phyloP scores from a whole-genome alignment of 2,329 filamentous ascomycete species.

The Pseudocercospora pini-densiflorae region DNA sequence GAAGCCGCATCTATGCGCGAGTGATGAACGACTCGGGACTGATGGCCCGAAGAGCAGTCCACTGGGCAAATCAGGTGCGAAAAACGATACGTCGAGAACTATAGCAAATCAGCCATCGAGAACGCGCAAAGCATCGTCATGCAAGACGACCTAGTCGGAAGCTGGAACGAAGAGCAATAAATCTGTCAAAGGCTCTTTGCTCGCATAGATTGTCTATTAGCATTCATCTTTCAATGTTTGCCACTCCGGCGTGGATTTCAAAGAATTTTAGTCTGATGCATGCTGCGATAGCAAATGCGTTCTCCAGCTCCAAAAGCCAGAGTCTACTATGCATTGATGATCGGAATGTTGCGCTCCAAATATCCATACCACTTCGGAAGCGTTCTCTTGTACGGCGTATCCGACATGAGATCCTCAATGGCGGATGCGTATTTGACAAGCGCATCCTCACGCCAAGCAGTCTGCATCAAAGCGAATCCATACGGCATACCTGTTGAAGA shows the following conservation, averaged over 20 bases:
- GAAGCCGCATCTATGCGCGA: not conserved
- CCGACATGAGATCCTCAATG: slow-evolving; percentile 46
- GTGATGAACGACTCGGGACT: not conserved
- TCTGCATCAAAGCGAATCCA: slow-evolving; percentile 46
- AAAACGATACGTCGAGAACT: not conserved
- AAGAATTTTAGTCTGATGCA: not conserved
- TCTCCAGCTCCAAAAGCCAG: not conserved
- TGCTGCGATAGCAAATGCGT: not conserved
- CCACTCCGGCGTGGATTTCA: not conserved
- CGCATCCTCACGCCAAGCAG: slow-evolving; percentile 40
- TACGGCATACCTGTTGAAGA: slow-evolving; percentile 51
- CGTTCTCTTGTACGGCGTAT: slow-evolving; percentile 30
- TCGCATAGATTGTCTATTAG: too few species aligned
- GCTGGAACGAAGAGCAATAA: too few species aligned
- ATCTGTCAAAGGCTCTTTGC: too few species aligned
- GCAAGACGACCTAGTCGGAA: too few species aligned
- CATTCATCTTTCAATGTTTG: too few species aligned
- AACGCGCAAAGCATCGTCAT: too few species aligned
- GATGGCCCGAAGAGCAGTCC: not conserved
- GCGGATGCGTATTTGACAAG: slow-evolving; percentile 48
- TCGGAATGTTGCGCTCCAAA: slow-evolving; percentile 45
- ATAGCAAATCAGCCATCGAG: not conserved
- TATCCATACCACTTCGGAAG: slow-evolving; percentile 46
- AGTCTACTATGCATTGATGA: slow-evolving; percentile 16
- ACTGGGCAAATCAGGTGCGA: not conserved